Conservation (phyloP, 805 yeast genomes). For the Suhomyces pyralidae region DNA sequence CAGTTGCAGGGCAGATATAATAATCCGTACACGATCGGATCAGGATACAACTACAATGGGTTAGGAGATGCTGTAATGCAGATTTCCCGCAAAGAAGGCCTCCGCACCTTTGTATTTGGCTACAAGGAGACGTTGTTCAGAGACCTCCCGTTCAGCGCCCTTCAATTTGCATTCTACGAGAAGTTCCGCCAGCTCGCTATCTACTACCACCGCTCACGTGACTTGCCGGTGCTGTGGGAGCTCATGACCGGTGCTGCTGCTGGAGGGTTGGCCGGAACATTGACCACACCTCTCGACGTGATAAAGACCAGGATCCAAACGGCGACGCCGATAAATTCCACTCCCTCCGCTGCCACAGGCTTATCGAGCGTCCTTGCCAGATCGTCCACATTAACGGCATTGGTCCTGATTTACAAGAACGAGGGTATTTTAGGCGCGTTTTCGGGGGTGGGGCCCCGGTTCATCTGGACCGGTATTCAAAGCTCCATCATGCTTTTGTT, state of each 20-base stretch:
- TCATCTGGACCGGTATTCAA: conserved; percentile 94
- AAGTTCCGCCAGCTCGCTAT: conserved; percentile 65
- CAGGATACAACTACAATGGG: conserved; percentile 87
- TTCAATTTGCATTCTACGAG: conserved; percentile 95
- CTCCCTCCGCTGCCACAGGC: background rate
- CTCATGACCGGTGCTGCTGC: conserved; percentile 91
- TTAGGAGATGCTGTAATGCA: conserved; percentile 66
- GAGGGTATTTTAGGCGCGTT: conserved; percentile 83
- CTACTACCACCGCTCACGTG: conserved; percentile 28
- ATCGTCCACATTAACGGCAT: conserved; percentile 26
- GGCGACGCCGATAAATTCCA: conserved; percentile 33
- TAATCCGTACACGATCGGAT: conserved; percentile 63
- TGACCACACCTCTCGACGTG: conserved; percentile 91
- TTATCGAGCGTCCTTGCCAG: conserved; percentile 3
- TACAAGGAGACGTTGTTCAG: conserved; percentile 91
- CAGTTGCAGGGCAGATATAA: conserved; percentile 89
- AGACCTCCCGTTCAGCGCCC: conserved; percentile 92
- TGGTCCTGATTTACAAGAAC: conserved; percentile 48
- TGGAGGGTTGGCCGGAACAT: conserved; percentile 85
- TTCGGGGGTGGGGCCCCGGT: conserved; percentile 94
- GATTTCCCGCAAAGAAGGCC: conserved; percentile 69
- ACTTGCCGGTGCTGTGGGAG: conserved; percentile 59
- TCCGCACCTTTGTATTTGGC: conserved; percentile 76
- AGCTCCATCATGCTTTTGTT: conserved; percentile 89
- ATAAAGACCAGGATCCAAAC: conserved; percentile 93